These are phyloP conservation scores for Hansenula lynferdii DNA, from an alignment of 1,139 yeast species.

Conservation along the genomic window DNA sequence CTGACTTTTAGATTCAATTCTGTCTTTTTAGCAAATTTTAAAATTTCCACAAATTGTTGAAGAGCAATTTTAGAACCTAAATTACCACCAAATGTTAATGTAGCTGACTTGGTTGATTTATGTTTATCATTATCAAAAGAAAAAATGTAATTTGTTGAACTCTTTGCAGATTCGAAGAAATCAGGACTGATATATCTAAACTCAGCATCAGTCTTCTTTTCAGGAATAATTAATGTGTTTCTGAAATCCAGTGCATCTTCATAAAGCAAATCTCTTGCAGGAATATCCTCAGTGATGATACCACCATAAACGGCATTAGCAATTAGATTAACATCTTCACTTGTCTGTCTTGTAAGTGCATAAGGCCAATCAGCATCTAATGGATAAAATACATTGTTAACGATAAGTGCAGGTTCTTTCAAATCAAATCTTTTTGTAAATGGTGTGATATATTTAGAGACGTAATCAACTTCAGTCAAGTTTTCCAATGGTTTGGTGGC, in stretches of 20 bases:
- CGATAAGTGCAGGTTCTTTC: constrained; percentile 48
- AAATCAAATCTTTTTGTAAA: constrained; percentile 41
- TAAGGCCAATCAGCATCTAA: constrained; percentile 39
- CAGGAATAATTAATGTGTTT: constrained; percentile 31
- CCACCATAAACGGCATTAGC: constrained; percentile 24
- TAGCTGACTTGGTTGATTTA: constrained; percentile 15
- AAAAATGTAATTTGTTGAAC: constrained; percentile 12
- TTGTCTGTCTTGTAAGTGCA: constrained; percentile 29
- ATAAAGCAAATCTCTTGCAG: constrained; percentile 15
- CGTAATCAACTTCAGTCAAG: constrained; percentile 20
- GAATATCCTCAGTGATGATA: constrained; percentile 26
- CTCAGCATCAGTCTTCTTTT: constrained; percentile 22
- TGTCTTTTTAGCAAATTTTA: constrained; percentile 22
- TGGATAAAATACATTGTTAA: constrained; percentile 64
- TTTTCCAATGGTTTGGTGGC: constrained; percentile 10
- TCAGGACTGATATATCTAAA: constrained; percentile 33
- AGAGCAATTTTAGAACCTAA: constrained; percentile 32
- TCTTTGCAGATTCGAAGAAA: constrained; percentile 24
- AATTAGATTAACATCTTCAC: constrained; percentile 29
- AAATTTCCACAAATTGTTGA: constrained; percentile 37
- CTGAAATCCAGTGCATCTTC: constrained; percentile 23
- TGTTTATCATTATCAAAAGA: constrained; percentile 17
- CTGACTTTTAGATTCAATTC: constrained; percentile 32
- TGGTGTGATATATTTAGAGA: constrained; percentile 19
- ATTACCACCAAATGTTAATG: constrained; percentile 58